phyloP scores from a whole-genome alignment of 805 yeast species.

The Pichia cephalocereana region DNA sequence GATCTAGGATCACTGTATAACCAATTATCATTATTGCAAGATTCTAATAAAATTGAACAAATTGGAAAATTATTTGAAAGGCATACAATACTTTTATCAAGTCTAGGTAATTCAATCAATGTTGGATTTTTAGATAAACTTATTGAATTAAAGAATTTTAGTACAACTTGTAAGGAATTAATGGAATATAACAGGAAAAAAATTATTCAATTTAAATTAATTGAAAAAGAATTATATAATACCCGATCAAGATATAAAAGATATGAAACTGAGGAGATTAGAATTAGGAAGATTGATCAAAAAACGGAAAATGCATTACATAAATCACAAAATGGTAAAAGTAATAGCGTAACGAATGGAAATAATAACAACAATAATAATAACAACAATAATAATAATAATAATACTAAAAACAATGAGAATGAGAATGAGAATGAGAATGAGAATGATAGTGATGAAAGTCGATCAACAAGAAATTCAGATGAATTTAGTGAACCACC shows the following conservation, averaged over 20 bases:
- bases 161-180: conserved; percentile 22
- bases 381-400: no score
- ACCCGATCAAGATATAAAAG: conserved; percentile 19
- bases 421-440: not conserved
- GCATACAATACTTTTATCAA: conserved; percentile 43
- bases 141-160: conserved; percentile 27
- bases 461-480: not conserved
- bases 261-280: conserved; percentile 23
- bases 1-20: conserved; percentile 46
- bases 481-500: conserved; percentile 17
- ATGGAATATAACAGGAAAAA: conserved; percentile 28
- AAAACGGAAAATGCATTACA: conserved; percentile 18
- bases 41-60: conserved; percentile 47
- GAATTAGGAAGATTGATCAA: conserved; percentile 24
- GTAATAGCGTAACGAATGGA: no score
- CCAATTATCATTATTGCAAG: conserved; percentile 42
- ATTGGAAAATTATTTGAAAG: conserved; percentile 83
- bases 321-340: no score
- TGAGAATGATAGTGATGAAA: no score
- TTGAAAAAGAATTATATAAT: conserved; percentile 20
- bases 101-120: conserved; percentile 25
- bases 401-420: no score
- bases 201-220: conserved; percentile 23
- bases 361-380: no score
- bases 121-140: conserved; percentile 26